Conservation (phyloP, 2,329 filamentous ascomycete genomes). For the Fusarium sp. region DNA sequence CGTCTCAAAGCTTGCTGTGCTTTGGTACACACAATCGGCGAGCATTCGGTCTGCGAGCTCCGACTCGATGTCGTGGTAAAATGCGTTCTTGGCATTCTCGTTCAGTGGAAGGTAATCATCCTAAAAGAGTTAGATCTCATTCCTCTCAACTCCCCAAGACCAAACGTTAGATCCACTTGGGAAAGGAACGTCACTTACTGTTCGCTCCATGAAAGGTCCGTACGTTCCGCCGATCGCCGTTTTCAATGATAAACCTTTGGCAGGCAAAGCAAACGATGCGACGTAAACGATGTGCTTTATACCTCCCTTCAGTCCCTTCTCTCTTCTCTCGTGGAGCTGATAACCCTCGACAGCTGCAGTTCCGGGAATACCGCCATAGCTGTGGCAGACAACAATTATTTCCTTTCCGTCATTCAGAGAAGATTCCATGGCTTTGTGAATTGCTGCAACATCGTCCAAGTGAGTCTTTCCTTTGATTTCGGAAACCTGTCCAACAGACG, state of each 20-base stretch:
- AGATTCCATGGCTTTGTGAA: neutral
- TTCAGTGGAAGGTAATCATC: constrained; percentile 15
- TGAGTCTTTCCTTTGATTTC: constrained; percentile 9
- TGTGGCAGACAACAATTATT: constrained; percentile 37
- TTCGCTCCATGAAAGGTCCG: constrained; percentile 11
- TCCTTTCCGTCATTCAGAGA: neutral
- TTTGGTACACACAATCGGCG: constrained; percentile 21
- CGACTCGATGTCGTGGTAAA: constrained; percentile 14
- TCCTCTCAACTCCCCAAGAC: neutral
- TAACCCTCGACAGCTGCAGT: constrained; percentile 43
- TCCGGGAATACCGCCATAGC: constrained; percentile 48
- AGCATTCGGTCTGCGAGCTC: neutral
- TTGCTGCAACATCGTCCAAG: constrained; percentile 10
- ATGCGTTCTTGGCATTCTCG: neutral
- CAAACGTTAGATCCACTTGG: neutral
- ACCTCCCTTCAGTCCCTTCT: constrained; percentile 43
- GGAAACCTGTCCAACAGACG: neutral
- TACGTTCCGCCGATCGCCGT: neutral
- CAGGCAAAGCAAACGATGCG: constrained; percentile 42
- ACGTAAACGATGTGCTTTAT: constrained; percentile 47
- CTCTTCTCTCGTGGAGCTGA: constrained; percentile 42
- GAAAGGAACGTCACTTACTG: neutral
- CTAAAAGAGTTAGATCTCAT: neutral
- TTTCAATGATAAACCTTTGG: neutral
- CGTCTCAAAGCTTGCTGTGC: constrained; percentile 29